Evolutionary conservation across 306 rosid species (phyloP).

Genomic region (Sindora glabra): DNA sequence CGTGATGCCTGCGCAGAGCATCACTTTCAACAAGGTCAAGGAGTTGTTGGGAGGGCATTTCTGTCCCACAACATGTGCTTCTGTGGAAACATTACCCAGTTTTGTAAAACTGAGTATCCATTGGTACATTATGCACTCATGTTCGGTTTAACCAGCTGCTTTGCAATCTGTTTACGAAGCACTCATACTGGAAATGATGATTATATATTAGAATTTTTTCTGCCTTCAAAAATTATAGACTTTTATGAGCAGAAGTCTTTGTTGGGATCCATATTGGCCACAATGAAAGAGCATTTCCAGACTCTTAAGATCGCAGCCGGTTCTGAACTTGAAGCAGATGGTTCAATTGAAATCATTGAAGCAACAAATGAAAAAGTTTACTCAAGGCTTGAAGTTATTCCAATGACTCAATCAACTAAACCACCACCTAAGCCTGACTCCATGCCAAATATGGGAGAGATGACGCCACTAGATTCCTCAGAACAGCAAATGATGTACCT

Average conservation of each 20-base stretch:
- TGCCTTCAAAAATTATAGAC: slow-evolving; percentile 48
- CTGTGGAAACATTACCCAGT: slow-evolving; percentile 58
- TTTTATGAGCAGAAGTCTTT: slow-evolving; percentile 38
- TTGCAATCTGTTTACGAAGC: slow-evolving; percentile 74
- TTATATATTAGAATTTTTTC: slow-evolving; percentile 72
- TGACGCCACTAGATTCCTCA: slow-evolving; percentile 25
- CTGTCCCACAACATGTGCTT: slow-evolving; percentile 57
- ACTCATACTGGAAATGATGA: slow-evolving; percentile 65
- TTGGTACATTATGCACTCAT: slow-evolving; percentile 79
- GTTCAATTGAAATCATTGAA: slow-evolving; percentile 52
- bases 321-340: slow-evolving; percentile 41
- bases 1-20: slow-evolving; percentile 84
- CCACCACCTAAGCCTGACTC: slow-evolving; percentile 29
- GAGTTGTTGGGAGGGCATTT: slow-evolving; percentile 83
- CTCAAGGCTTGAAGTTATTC: slow-evolving; percentile 44
- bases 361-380: slow-evolving; percentile 31
- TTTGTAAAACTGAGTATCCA: slow-evolving; percentile 78
- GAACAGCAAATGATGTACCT: slow-evolving; percentile 14
- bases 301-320: slow-evolving; percentile 77
- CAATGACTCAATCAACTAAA: slow-evolving; percentile 16
- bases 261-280: slow-evolving; percentile 64
- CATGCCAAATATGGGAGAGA: slow-evolving; percentile 34
- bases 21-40: slow-evolving; percentile 90
- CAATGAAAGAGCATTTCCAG: slow-evolving; percentile 63
- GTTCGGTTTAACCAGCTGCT: slow-evolving; percentile 63